Evolutionary conservation across 2,329 filamentous ascomycete species (phyloP), one percentile per base, ranked within the genome.

Genomic region (Arthroderma sp.): DNA sequence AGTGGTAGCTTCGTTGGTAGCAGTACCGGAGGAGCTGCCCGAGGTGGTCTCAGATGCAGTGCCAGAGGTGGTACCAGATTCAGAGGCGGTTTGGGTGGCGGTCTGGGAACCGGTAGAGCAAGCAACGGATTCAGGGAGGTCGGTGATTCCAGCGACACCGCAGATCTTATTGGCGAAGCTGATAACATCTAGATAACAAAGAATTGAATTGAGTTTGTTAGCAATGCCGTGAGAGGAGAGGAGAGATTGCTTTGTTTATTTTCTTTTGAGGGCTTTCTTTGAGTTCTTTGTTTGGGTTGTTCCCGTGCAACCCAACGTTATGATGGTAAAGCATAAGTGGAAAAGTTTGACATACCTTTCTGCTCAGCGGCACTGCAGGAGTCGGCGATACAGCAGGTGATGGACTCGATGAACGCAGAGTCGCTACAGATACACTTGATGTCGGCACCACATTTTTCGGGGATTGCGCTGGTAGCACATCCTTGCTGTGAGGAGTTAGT

Each of bases 371-470:
- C 27, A 30, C 53, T 51, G 56, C 74, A 77, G n/a, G 57, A 55
- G 1, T 53, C 52, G 11, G 61, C 55, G 15, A 77, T 59, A 51
- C 74, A 77, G 58, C 71, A 74, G 37, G 68, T 58, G 48, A 76
- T 71, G 43, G 56, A 54, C 39, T 48, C 54, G 44, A 77, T 55
- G 63, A 76, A 77, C 11, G 57, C 53, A 7, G 55, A 49, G 48
- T 61, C 59, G 5, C 53, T 54, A 54, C 74, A 77, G 50, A 75
- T 73, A 52, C 74, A 77, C 32, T 56, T 52, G 47, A 68, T 58
- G 45, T 74, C 64, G 15, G 69, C 44, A 30, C 56, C 55, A 50
- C 68, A 68, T 5, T 58, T 62, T 8, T 64, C 58, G 11, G 58
- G 58, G 36, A 66, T 60, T 15, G 69, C 58, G n/a, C 56, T 50